Evolutionary conservation across 2,329 filamentous ascomycete genomes (phyloP).

Genomic region (Paecilomyces fulvus): DNA sequence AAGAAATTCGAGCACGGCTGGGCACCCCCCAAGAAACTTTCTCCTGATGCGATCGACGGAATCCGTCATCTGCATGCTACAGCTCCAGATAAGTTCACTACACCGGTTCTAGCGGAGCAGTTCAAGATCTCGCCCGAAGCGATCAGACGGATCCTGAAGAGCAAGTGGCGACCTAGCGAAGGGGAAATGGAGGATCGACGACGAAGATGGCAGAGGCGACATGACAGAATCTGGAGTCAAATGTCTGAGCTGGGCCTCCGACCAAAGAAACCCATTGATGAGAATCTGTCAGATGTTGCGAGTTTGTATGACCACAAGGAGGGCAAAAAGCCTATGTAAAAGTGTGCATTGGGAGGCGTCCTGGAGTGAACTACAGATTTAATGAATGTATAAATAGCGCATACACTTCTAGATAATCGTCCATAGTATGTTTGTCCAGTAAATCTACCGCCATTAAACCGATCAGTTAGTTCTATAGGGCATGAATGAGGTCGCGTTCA

Average conservation of each 20-base stretch:
- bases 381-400: not conserved
- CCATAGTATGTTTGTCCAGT: too few species aligned
- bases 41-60: constrained; percentile 83
- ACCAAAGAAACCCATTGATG: constrained; percentile 42
- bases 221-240: constrained; percentile 38
- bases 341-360: not conserved
- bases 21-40: constrained; percentile 76
- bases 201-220: constrained; percentile 37
- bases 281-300: constrained; percentile 16
- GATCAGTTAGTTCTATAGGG: not conserved
- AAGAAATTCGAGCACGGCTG: constrained; percentile 73
- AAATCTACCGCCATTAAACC: too few species aligned
- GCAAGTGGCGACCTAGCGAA: constrained; percentile 38
- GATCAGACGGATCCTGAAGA: constrained; percentile 72
- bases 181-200: constrained; percentile 31
- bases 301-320: constrained; percentile 13
- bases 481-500: not conserved
- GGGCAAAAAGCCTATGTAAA: not conserved
- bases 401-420: not conserved
- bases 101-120: constrained; percentile 60
- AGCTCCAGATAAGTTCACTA: constrained; percentile 70
- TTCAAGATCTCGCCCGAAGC: constrained; percentile 85
- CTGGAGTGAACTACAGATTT: not conserved
- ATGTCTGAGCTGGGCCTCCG: constrained; percentile 45
- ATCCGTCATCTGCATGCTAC: constrained; percentile 74